Base-by-base conservation (phyloP, 371 early-diverging fungal genomes). In the Mortierella sp. region DNA sequence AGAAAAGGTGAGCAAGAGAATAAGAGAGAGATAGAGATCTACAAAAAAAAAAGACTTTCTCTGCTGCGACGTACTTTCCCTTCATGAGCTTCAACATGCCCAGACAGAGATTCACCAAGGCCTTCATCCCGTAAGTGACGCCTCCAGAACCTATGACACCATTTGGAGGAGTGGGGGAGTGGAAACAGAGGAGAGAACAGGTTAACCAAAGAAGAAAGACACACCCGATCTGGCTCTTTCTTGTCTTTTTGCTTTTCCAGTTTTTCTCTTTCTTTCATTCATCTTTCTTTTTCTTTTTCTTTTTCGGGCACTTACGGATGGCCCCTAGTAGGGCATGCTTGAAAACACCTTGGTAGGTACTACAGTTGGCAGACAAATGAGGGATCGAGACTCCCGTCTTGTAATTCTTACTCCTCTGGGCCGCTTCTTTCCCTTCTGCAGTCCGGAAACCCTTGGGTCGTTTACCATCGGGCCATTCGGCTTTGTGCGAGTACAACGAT, bases 1-100 rank as follows among this genome's bases (percentile, higher is more conserved):
- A 19, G 48, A 19, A 28, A n/a, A 62, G 9, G 26, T 14, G 29
- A 48, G 25, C 45, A 18, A 26, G 45, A 59, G 21, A 23, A 19
- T 18, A 25, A n/a, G 4, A 11, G 60, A 23, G 25, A 11, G n/a
- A 11, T 45, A 23, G 43, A 37, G 60, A 26, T 25, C 45, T 44
- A 21, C 37, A 37, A 37, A 37, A 37, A 37, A 3, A 37, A 37
- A 37, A 3, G 37, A 37, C 37, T 9, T 9, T 37, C 9, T 37
- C 9, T 37, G 3, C 37, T 23, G 21, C 53, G 43, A 74, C 72
- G 9, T 72, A 77, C 77, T 72, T 77, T 72, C 69, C 69, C 66
- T 72, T 77, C 68, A 72, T 68, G 55, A 72, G 46, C 66, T 77
- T 77, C 46, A 77, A 64, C 77, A 77, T 64, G 26, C 76, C 76